Conservation (phyloP, 2,329 filamentous ascomycete genomes). For the Orbilia quercus region DNA sequence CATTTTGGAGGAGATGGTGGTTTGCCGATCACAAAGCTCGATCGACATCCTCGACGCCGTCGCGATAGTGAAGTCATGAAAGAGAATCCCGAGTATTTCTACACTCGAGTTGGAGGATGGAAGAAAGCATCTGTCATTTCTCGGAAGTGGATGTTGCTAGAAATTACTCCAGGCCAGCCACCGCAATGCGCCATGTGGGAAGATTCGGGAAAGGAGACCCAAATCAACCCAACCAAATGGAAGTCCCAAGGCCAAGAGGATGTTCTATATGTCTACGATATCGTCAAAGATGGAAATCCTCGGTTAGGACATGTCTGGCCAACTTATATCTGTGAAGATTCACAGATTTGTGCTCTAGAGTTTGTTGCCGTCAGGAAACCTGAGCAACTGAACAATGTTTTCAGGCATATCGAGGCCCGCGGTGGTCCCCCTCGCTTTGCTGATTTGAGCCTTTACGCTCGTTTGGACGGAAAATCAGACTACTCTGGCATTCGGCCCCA, state of each 20-base stretch:
- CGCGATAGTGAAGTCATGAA: background rate
- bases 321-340: background rate
- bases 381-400: background rate
- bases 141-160: slow-evolving; percentile 11
- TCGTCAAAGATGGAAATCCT: background rate
- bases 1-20: slow-evolving; percentile 1
- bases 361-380: background rate
- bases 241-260: background rate
- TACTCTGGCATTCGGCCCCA: too few species aligned
- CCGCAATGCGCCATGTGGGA: slow-evolving; percentile 30
- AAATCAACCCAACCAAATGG: slow-evolving; percentile 34
- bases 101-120: slow-evolving; percentile 1
- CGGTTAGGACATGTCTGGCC: background rate
- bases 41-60: background rate
- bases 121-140: slow-evolving; percentile 14
- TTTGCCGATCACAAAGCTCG: slow-evolving; percentile 8
- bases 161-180: slow-evolving; percentile 11
- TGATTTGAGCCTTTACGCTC: too few species aligned
- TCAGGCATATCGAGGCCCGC: background rate
- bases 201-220: background rate
- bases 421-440: too few species aligned
- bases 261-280: slow-evolving; percentile 15
- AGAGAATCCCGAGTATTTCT: slow-evolving; percentile 1
- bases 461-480: too few species aligned
- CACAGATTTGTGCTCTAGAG: background rate